Evolutionary conservation across 2,329 filamentous ascomycete genomes (phyloP), one percentile per base, ranked within the genome.

Genomic region (Pyrenophora tritici-repentis): DNA sequence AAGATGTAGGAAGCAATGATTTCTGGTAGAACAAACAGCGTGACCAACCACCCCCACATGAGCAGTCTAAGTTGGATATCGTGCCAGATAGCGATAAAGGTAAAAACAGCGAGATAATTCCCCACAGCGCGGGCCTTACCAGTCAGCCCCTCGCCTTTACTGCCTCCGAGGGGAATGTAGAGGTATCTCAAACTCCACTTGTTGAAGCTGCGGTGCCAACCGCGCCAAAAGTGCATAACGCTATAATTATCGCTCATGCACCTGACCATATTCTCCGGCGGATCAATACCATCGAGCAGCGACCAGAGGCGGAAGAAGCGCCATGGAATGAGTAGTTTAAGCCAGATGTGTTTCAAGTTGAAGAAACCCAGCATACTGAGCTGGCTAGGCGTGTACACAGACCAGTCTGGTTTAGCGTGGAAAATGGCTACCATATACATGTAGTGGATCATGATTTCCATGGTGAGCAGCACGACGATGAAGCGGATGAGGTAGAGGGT

Each of bases 271-370:
- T 99, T 99, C 76, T 99, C 94, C 0, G 94, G 93, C 0, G 94
- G 91, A 68, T 99, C 94, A 62, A 99, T 85, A 55, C 90, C 90
- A 71, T 99, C 94, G 13, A 92, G 71, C 3, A 99, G 82, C 0
- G 90, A 82, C 94, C 94, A 99, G n/a, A 99, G 85, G 4, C 95
- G 89, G 83, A 97, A 97, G 73, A 97, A 88, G n/a, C 94, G 89
- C 92, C 93, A 99, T 1, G 94, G 94, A 6, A 99, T 85, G 4
- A 99, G 85, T 1, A 99, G 85, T 73, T 99, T 99, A 39, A 99
- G 82, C 95, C 95, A 99, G 73, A 99, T 95, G 70, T 97, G 86
- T 76, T 96, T 90, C 10, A 99, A 86, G 74, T 97, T 97, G 80
- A 97, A 95, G 78, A 89, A 97, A 32, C 91, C 94, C 10, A 99